Percentiles rank a stretch among this genome's conserved stretches.
These are phyloP conservation scores for Pichia californica DNA, from an alignment of 805 yeast species.

Conservation along the genomic window DNA sequence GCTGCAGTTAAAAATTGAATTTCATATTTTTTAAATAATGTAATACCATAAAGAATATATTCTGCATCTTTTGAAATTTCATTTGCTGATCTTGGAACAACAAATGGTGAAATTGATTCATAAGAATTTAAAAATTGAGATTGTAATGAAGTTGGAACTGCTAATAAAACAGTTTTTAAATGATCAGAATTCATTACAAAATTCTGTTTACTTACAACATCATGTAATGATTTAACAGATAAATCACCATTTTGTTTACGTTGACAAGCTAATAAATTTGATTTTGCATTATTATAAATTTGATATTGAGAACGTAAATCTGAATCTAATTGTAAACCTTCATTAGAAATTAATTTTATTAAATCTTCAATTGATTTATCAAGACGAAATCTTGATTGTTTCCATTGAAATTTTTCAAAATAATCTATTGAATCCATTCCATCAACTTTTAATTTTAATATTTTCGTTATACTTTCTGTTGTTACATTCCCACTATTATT, in stretches of 20 bases:
- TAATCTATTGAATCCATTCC: constrained; percentile 51
- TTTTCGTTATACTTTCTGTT: constrained; percentile 10
- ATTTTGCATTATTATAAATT: constrained; percentile 73
- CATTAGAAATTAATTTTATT: constrained; percentile 61
- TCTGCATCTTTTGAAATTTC: constrained; percentile 68
- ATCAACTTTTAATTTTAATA: constrained; percentile 25
- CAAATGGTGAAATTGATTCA: constrained; percentile 72
- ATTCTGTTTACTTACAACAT: constrained; percentile 74
- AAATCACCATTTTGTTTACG: constrained; percentile 91
- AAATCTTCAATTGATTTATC: constrained; percentile 79
- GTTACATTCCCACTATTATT: constrained; percentile 18
- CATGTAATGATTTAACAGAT: constrained; percentile 85
- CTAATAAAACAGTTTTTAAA: constrained; percentile 77
- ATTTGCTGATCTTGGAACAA: constrained; percentile 86
- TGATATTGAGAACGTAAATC: constrained; percentile 78
- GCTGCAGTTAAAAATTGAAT: constrained; percentile 62
- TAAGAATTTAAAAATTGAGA: constrained; percentile 60
- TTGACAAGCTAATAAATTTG: constrained; percentile 80
- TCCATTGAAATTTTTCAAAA: constrained; percentile 79
- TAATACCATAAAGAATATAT: constrained; percentile 65
- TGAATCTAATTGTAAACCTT: constrained; percentile 74
- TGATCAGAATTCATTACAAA: constrained; percentile 84
- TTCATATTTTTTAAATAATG: constrained; percentile 76
- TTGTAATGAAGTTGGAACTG: constrained; percentile 67
- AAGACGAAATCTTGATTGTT: constrained; percentile 73